Evolutionary conservation across 2,329 filamentous ascomycete species (phyloP).

Genomic region (Alternaria hordeiaustralica): DNA sequence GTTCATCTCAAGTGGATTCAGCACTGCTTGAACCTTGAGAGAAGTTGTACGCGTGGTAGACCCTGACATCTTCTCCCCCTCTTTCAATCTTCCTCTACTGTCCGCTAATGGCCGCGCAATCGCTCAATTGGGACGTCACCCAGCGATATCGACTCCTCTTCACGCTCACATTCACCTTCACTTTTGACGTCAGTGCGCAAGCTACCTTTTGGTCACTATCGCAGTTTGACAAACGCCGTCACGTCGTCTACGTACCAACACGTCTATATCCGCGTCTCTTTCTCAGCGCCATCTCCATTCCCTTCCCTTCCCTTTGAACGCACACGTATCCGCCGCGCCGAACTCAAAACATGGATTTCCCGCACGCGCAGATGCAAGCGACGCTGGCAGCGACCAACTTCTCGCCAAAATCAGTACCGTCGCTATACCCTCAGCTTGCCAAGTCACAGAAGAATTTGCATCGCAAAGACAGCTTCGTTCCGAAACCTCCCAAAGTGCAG

Average conservation of each 20-base stretch:
- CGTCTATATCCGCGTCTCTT: neutral
- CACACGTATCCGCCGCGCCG: neutral
- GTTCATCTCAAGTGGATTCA: slow-evolving; percentile 9
- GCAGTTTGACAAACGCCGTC: neutral
- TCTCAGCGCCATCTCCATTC: neutral
- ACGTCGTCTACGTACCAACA: neutral
- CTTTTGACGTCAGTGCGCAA: neutral
- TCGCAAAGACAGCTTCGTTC: neutral
- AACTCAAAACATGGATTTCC: slow-evolving; percentile 7
- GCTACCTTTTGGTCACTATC: neutral
- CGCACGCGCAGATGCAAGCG: slow-evolving; percentile 4
- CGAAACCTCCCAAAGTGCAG: neutral
- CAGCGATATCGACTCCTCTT: neutral
- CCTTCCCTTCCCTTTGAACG: neutral
- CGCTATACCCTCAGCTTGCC: neutral
- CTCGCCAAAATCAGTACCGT: neutral
- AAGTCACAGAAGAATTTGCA: neutral
- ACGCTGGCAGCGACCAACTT: slow-evolving; percentile 4
- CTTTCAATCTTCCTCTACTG: neutral
- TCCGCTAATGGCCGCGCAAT: neutral
- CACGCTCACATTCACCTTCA: slow-evolving; percentile 2
- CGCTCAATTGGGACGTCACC: neutral
- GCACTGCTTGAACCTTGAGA: slow-evolving; percentile 18
- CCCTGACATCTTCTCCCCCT: neutral
- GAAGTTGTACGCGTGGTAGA: slow-evolving; percentile 19